Evolutionary conservation across 164 flowering plant species (phyloP), one percentile per base, ranked within the genome.

Genomic region (Piper longum): DNA sequence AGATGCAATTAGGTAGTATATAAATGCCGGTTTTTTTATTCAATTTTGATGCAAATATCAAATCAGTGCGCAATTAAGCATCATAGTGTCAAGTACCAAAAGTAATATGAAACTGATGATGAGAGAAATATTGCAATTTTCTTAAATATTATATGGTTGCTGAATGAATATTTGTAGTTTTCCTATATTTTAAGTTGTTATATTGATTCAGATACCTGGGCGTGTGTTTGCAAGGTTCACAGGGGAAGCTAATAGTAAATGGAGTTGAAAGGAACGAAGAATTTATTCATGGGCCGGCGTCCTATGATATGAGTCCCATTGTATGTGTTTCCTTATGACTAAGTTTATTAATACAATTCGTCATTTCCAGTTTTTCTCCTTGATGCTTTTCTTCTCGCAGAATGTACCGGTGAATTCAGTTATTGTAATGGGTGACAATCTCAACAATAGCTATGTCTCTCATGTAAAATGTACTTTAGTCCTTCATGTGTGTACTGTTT

Each of bases 351-450:
- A 36, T 57, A 13, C 41, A 16, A 36, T 57, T 57, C 16, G 26
- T 57, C 60, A 18, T 57, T 57, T 36, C 40, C 58, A 56, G 17
- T 62, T 16, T 45, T 13, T 61, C 17, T 45, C 16, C 65, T 26
- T 68, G 54, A 18, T 66, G 51, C 19, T 79, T 57, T 57, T 4
- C 36, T 3, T 18, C 60, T 26, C 26, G 60, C 88, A 90, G 96
- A 76, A 67, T 61, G 90, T 91, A 57, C 99, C 99, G 11, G 88
- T 85, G 66, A 83, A 87, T 69, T 85, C 73, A 0, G 97, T 95
- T 48, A 89, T 91, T 75, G 99, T 95, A 70, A 95, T 95, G 99
- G 99, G 99, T 43, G 99, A 95, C 73, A 95, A 95, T 69, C 88
- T 96, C 39, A 95, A 95, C 77, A 95, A 91, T 75, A 95, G 99